Conservation (phyloP, 1,284 basidiomycete genomes). For the Termitomyces sp. region DNA sequence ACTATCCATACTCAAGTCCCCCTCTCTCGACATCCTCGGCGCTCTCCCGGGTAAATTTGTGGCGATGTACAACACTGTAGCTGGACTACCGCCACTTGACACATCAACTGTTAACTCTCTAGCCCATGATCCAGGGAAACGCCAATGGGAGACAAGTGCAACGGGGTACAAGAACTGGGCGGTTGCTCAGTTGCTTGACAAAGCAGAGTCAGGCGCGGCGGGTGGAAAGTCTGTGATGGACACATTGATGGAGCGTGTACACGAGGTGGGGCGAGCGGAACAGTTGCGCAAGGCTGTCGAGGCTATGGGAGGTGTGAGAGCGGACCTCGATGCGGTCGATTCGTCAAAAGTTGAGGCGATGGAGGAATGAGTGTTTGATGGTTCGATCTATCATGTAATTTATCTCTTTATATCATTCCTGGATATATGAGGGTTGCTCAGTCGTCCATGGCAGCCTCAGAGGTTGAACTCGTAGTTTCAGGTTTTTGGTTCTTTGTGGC, state of each 20-base stretch:
- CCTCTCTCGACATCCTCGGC: constrained; percentile 27
- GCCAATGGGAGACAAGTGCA: constrained; percentile 64
- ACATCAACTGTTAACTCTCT: constrained; percentile 36
- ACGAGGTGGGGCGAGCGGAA: constrained; percentile 28
- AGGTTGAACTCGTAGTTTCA: not conserved
- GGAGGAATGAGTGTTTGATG: not conserved
- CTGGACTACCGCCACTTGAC: constrained; percentile 48
- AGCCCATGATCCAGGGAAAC: constrained; percentile 54
- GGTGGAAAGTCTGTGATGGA: constrained; percentile 22
- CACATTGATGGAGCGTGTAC: constrained; percentile 25
- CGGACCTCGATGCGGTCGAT: constrained; percentile 13
- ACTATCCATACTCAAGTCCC: constrained; percentile 41
- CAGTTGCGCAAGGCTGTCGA: constrained; percentile 27
- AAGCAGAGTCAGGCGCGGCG: constrained; percentile 33
- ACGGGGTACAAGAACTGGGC: constrained; percentile 70
- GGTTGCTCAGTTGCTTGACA: constrained; percentile 45
- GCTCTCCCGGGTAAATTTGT: constrained; percentile 33
- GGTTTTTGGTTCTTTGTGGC: constrained; percentile 21
- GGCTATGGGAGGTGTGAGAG: constrained; percentile 7
- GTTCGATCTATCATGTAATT: not conserved
- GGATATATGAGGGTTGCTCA: not conserved
- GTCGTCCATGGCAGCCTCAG: not conserved
- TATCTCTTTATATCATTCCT: not conserved
- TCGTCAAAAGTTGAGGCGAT: constrained; percentile 2
- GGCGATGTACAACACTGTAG: constrained; percentile 41